A percentile compares a stretch with the other conserved stretches of the same genome.
phyloP scores from a whole-genome alignment of 2,329 filamentous ascomycete genomes.

The Neoscytalidium dimidiatum region DNA sequence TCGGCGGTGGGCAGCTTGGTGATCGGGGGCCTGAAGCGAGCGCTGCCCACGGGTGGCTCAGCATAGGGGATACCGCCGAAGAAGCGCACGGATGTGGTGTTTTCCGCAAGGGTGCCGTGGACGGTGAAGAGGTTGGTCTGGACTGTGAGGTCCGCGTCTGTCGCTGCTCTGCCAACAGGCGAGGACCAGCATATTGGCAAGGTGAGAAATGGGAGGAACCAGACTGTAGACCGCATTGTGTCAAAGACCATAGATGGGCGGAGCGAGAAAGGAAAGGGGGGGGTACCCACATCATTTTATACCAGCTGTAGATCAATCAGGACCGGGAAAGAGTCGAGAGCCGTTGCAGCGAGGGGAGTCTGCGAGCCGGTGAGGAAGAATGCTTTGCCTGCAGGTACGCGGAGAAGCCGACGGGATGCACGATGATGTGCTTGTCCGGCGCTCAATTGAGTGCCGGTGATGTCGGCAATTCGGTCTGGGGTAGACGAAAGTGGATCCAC shows the following conservation, averaged over 20 bases:
- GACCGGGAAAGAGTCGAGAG: no score
- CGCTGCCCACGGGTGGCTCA: constrained; percentile 4
- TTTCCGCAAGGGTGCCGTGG: constrained; percentile 24
- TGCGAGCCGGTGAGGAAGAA: not conserved
- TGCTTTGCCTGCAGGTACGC: not conserved
- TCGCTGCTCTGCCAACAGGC: not conserved
- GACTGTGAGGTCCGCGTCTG: constrained; percentile 22
- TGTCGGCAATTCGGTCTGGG: not conserved
- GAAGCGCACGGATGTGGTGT: constrained; percentile 26
- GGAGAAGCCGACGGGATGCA: not conserved
- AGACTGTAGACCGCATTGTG: not conserved
- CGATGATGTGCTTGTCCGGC: not conserved
- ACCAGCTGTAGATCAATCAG: no score
- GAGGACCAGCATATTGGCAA: not conserved
- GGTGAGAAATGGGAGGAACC: not conserved
- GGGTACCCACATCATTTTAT: no score
- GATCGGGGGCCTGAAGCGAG: constrained; percentile 23
- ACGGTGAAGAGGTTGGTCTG: constrained; percentile 26
- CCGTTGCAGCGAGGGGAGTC: no score
- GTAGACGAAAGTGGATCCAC: not conserved
- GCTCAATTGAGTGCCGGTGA: not conserved
- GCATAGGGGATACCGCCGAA: constrained; percentile 19
- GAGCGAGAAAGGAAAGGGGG: no score
- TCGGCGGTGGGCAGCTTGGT: constrained; percentile 22
- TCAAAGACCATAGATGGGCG: not conserved